These are phyloP conservation scores for Geosmithia flava DNA, from an alignment of 2,329 filamentous ascomycete species.

Conservation along the genomic window DNA sequence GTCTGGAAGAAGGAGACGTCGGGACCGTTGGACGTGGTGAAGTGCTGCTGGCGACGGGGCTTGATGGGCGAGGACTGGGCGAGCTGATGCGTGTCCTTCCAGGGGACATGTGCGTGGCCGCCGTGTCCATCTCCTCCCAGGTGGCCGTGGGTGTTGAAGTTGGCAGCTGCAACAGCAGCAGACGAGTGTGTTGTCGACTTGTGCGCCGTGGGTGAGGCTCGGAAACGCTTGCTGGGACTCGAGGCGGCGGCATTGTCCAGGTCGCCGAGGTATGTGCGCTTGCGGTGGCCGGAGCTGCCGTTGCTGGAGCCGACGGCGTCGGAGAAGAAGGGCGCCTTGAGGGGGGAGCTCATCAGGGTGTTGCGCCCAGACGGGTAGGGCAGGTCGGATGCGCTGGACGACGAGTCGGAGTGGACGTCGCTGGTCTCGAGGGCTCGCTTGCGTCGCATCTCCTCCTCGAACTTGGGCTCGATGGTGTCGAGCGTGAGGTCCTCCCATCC, in stretches of 20 bases:
- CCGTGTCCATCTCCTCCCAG: neutral
- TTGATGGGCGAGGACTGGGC: conserved; percentile 82
- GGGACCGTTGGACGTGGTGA: conserved; percentile 58
- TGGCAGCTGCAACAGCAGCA: neutral
- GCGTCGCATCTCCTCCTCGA: conserved; percentile 67
- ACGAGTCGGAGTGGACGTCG: conserved; percentile 75
- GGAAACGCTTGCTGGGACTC: conserved; percentile 57
- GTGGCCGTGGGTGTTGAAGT: neutral
- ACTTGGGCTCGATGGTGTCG: conserved; percentile 72
- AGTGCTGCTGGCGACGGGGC: conserved; percentile 60
- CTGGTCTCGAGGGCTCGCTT: conserved; percentile 46
- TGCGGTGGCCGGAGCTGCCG: conserved; percentile 52
- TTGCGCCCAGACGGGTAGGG: conserved; percentile 46
- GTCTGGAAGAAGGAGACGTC: conserved; percentile 69
- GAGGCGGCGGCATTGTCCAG: conserved; percentile 37
- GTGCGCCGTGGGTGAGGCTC: conserved; percentile 47
- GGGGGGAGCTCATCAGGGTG: conserved; percentile 69
- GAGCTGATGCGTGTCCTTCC: conserved; percentile 67
- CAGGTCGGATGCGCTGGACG: conserved; percentile 69
- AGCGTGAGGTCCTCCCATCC: conserved; percentile 87
- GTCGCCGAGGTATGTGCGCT: conserved; percentile 48
- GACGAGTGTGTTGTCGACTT: conserved; percentile 32
- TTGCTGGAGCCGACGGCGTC: conserved; percentile 65
- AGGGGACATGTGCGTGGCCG: conserved; percentile 37
- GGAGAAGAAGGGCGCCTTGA: conserved; percentile 74